Evolutionary conservation across 2,329 filamentous ascomycete species (phyloP).

Genomic region (Bipolaris sorokiniana): DNA sequence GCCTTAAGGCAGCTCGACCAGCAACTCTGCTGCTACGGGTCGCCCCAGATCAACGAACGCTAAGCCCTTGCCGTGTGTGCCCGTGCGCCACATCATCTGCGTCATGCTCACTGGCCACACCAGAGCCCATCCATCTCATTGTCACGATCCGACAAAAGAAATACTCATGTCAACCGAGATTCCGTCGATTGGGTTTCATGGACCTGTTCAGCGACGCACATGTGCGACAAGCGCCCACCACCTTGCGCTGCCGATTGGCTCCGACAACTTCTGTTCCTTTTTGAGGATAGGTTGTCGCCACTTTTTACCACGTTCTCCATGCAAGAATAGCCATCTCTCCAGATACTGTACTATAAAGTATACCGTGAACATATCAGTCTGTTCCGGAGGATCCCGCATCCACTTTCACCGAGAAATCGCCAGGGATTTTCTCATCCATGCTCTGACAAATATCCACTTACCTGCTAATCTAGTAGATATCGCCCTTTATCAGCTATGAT

Average conservation of each 20-base stretch:
- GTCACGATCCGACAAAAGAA: neutral
- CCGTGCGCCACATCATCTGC: neutral
- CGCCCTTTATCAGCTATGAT: too few relatives aligned
- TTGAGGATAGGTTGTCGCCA: conserved; percentile 29
- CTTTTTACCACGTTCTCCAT: conserved; percentile 31
- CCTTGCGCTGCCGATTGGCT: neutral
- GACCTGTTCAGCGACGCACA: neutral
- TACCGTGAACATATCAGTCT: conserved; percentile 24
- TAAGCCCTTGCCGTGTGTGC: neutral
- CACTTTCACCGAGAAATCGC: conserved; percentile 32
- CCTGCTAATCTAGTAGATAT: too few relatives aligned
- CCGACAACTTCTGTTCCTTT: neutral
- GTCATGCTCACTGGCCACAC: neutral
- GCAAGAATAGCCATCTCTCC: conserved; percentile 30
- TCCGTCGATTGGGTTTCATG: neutral
- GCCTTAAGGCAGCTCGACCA: neutral
- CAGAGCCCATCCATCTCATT: neutral
- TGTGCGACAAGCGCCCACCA: neutral
- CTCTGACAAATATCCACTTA: conserved; percentile 21
- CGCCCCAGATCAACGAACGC: neutral
- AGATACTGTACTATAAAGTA: conserved; percentile 22
- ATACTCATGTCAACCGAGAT: neutral
- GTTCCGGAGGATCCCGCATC: conserved; percentile 13
- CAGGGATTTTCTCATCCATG: conserved; percentile 30
- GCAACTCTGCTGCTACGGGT: neutral